These are phyloP conservation scores for Lichtheimia ornata DNA, from an alignment of 371 early-diverging fungal genomes.

Conservation along the genomic window DNA sequence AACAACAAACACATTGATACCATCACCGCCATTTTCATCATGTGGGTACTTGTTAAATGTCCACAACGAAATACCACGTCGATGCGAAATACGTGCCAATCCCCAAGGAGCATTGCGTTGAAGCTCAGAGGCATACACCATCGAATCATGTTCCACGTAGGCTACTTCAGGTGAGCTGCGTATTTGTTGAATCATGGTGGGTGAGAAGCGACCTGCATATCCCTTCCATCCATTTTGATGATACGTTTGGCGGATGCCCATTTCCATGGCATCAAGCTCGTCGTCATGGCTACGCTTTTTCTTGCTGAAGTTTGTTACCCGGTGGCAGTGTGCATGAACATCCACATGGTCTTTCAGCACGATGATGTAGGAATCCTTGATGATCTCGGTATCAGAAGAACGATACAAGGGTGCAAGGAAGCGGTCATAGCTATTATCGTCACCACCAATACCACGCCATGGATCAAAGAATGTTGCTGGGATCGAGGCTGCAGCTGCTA, in stretches of 20 bases:
- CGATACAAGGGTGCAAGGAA: conserved; percentile 66
- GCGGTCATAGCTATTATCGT: not conserved
- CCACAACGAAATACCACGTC: conserved; percentile 53
- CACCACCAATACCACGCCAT: too few relatives aligned
- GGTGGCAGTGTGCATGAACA: conserved; percentile 30
- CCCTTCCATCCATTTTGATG: conserved; percentile 73
- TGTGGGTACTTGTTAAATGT: conserved; percentile 78
- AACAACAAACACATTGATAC: conserved; percentile 82
- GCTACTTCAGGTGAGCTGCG: conserved; percentile 72
- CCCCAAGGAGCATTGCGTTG: conserved; percentile 89
- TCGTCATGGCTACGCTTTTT: conserved; percentile 9
- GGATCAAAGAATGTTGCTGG: conserved; percentile 6
- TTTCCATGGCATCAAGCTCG: conserved; percentile 23
- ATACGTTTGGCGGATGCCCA: conserved; percentile 76
- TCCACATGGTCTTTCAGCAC: conserved; percentile 71
- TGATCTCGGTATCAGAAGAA: conserved; percentile 60
- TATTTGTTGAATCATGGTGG: conserved; percentile 66
- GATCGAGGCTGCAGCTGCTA: not conserved
- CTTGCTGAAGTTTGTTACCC: conserved; percentile 27
- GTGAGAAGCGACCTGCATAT: conserved; percentile 79
- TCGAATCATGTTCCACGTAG: conserved; percentile 57
- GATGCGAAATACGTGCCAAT: conserved; percentile 81
- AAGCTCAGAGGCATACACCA: conserved; percentile 67
- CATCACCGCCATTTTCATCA: conserved; percentile 71
- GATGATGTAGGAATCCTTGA: conserved; percentile 84